phyloP scores from a whole-genome alignment of 257 asterid genomes.

The Primulina eburnea region DNA sequence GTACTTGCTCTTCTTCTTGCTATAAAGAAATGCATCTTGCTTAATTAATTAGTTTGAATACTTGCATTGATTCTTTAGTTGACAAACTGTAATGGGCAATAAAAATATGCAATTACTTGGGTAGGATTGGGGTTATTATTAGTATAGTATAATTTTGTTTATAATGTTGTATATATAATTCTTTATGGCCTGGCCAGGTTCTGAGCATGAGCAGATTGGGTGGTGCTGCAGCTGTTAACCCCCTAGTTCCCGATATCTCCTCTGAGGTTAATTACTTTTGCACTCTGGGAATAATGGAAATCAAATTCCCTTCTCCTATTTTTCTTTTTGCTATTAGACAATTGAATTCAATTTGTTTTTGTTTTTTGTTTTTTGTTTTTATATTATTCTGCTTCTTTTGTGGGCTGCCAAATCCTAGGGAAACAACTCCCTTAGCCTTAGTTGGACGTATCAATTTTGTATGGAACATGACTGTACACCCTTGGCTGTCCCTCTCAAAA shows the following conservation, averaged over 20 bases:
- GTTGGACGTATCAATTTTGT: not conserved
- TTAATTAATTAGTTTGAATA: not conserved
- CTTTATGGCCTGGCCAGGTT: constrained; percentile 43
- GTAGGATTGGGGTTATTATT: constrained; percentile 27
- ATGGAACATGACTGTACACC: constrained; percentile 28
- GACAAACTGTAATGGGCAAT: constrained; percentile 37
- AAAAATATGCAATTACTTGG: constrained; percentile 24
- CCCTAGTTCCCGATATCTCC: constrained; percentile 61
- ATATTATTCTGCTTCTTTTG: no score
- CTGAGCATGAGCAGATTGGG: constrained; percentile 94
- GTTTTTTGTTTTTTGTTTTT: no score
- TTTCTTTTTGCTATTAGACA: no score
- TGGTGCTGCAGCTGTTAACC: constrained; percentile 82
- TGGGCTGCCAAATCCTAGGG: no score
- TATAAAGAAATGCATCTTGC: not conserved
- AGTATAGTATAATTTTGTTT: constrained; percentile 7
- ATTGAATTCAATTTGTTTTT: no score
- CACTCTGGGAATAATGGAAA: not conserved
- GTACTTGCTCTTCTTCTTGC: constrained; percentile 39
- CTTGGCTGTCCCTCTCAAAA: constrained; percentile 29
- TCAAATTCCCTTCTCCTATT: no score
- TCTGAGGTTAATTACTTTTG: constrained; percentile 51
- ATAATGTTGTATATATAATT: not conserved
- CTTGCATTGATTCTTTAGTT: constrained; percentile 36
- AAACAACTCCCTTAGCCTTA: no score